A percentile compares a stretch with the other conserved stretches of the same genome.
These are phyloP conservation scores for Eucalyptus erythrocorys DNA, from an alignment of 345 rosid species.

Conservation along the genomic window DNA sequence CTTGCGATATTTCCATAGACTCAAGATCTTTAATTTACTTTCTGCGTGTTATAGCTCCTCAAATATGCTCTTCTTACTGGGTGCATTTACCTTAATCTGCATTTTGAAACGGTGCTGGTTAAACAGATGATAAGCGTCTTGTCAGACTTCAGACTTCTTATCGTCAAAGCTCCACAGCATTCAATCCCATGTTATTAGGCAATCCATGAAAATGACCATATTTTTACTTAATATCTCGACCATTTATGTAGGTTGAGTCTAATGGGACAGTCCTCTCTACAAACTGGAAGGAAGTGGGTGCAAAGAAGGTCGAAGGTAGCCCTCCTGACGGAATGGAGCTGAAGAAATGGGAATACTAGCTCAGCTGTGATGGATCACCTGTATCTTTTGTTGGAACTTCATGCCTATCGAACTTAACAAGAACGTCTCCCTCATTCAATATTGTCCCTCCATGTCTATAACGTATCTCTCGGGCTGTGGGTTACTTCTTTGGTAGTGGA, in stretches of 20 bases:
- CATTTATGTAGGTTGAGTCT: conserved; percentile 44
- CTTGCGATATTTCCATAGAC: neutral
- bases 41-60: neutral
- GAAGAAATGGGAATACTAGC: conserved; percentile 59
- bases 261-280: conserved; percentile 76
- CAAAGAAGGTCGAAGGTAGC: conserved; percentile 68
- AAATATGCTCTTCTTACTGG: neutral
- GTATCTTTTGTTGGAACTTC: neutral
- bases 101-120: neutral
- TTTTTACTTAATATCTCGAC: neutral
- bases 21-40: neutral
- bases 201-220: neutral
- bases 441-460: neutral
- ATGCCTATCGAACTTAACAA: neutral
- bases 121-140: neutral
- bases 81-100: neutral
- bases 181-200: neutral
- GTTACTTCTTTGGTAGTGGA: neutral
- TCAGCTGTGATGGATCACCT: neutral
- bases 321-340: conserved; percentile 79
- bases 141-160: neutral
- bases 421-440: neutral
- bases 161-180: neutral
- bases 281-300: conserved; percentile 77
- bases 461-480: neutral